Base-by-base conservation (phyloP, 2,329 filamentous ascomycete species). In the Cladosporium sp. region DNA sequence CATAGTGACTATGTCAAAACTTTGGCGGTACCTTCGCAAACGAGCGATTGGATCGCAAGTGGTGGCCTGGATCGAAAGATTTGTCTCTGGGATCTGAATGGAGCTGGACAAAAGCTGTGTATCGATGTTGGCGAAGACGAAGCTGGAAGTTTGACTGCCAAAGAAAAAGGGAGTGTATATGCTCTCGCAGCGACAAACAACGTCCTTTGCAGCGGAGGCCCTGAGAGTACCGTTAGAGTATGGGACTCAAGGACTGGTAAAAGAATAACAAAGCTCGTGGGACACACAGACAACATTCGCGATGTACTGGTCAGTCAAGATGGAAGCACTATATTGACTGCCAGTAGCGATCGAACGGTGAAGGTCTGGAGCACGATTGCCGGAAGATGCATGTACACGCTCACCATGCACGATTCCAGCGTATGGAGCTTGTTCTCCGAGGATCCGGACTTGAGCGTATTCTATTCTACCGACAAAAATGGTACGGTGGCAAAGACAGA, bases 391-490 rank as follows among this genome's bases (percentile, higher is more conserved):
- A 93, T 97, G 88, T 91, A 97, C 75, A 99, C 94, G 0, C 83
- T 99, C 67, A 97, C 92, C 57, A 99, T 99, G 94, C 94, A 99
- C 76, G 96, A 96, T 70, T 92, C 96, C 70, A 97, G 92, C 71
- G 90, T 99, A 20, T 99, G 94, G 94, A 95, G 91, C 1, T 80
- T 99, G 20, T 96, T 89, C 74, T 97, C 94, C 0, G 87, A 93
- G 56, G 86, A 96, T 67, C 92, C 92, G 0, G 83, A 88, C 60
- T 82, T 99, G 3, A 88, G 88, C 9, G 84, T 96, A 30, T 97
- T 99, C 74, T 97, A 97, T 77, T 97, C 93, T 58, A 90, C 88
- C 66, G 94, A 99, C 74, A 87, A 93, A 54, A 92, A 91, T 1
- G 94, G 94, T 2, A 76, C 97, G 61, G 88, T 99, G n/a, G 93